A percentile compares a stretch with the other conserved stretches of the same genome.
phyloP scores from a whole-genome alignment of 495 filamentous ascomycete genomes.

The Chaetomium cochliodes region DNA sequence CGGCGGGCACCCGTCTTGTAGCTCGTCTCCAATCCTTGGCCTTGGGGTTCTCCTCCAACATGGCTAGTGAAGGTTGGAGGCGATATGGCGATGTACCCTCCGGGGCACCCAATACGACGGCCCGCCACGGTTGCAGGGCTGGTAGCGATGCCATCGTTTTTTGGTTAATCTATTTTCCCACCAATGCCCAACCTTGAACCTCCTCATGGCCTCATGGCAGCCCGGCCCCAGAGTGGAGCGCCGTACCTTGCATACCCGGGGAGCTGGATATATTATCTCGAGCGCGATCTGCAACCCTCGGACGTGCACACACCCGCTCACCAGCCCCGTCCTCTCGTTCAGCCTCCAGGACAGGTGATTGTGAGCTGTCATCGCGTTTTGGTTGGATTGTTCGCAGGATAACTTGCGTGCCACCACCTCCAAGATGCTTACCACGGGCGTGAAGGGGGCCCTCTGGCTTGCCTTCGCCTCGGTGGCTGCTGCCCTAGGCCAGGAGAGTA shows the following conservation, averaged over 20 bases:
- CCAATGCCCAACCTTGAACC: slow-evolving; percentile 19
- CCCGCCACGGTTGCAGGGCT: neutral
- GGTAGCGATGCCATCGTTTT: slow-evolving; percentile 11
- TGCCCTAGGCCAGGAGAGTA: slow-evolving; percentile 57
- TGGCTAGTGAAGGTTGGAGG: slow-evolving; percentile 19
- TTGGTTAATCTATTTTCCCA: slow-evolving; percentile 37
- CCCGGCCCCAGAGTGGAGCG: slow-evolving; percentile 2
- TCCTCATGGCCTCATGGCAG: slow-evolving; percentile 6
- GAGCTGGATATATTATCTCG: slow-evolving; percentile 27
- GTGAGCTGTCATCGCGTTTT: slow-evolving; percentile 2
- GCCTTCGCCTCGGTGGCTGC: slow-evolving; percentile 34
- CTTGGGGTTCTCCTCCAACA: slow-evolving; percentile 17
- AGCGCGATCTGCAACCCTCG: slow-evolving; percentile 5
- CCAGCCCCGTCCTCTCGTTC: slow-evolving; percentile 10
- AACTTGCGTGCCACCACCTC: slow-evolving; percentile 3
- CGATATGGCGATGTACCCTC: slow-evolving; percentile 21
- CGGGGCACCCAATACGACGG: slow-evolving; percentile 23
- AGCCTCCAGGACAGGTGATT: neutral
- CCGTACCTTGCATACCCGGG: slow-evolving; percentile 36
- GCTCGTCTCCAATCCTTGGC: slow-evolving; percentile 24
- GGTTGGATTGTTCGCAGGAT: neutral
- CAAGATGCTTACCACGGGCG: slow-evolving; percentile 29
- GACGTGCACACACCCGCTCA: slow-evolving; percentile 2
- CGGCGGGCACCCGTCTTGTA: slow-evolving; percentile 18
- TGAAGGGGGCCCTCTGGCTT: slow-evolving; percentile 31